A percentile compares a stretch with the other conserved stretches of the same genome.
Conservation (phyloP, 257 asterid species). For the Nicotiana undulata region DNA sequence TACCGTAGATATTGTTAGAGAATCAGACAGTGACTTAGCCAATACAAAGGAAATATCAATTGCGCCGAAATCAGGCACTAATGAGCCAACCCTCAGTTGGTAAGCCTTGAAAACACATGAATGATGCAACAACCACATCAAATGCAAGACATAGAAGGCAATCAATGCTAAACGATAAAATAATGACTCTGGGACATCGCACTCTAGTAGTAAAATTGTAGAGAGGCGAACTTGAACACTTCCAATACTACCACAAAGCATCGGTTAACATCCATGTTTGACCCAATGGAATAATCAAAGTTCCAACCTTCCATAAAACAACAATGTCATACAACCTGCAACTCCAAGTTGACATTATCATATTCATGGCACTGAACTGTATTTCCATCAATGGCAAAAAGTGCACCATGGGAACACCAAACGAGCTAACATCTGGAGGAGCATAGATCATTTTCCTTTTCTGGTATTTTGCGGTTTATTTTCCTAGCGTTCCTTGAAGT, state of each 20-base stretch:
- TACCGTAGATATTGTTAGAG: neutral
- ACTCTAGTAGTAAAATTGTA: neutral
- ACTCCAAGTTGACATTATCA: neutral
- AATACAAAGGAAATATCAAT: neutral
- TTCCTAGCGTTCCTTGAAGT: neutral
- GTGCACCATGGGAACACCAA: neutral
- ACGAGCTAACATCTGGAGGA: neutral
- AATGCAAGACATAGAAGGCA: neutral
- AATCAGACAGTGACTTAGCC: neutral
- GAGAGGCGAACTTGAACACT: neutral
- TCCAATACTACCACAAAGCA: neutral
- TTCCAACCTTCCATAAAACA: neutral
- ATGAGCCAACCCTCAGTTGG: neutral
- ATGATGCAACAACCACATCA: neutral
- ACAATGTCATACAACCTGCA: neutral
- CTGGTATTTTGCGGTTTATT: too few relatives aligned
- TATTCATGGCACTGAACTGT: neutral
- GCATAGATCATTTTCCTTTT: neutral
- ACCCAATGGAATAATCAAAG: neutral
- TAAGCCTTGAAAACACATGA: neutral
- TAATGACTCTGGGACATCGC: neutral
- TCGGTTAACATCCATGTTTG: neutral
- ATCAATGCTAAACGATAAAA: neutral
- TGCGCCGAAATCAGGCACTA: neutral
- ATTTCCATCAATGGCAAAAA: neutral